Conservation (phyloP, 495 filamentous ascomycete genomes). For the Xylaria nigripes region DNA sequence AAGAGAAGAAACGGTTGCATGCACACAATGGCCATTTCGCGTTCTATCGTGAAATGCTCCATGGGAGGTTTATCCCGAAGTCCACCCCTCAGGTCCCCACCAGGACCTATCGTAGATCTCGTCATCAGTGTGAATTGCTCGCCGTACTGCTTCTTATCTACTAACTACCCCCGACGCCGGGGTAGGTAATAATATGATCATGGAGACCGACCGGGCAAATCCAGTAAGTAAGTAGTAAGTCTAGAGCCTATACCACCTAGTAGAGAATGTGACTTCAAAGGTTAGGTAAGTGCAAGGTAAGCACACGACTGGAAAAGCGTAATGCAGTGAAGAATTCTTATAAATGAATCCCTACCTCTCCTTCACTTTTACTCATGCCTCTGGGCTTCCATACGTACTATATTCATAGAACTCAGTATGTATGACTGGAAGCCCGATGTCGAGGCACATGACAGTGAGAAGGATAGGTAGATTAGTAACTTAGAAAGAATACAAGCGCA, state of each 20-base stretch:
- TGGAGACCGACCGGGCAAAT: no score
- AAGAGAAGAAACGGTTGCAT: slow-evolving; percentile 34
- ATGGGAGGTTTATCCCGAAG: slow-evolving; percentile 57
- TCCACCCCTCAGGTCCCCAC: slow-evolving; percentile 15
- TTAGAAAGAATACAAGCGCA: no score
- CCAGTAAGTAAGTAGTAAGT: no score
- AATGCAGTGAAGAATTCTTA: no score
- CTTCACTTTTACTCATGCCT: slow-evolving; percentile 51
- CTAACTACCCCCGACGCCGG: background rate
- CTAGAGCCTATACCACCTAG: no score
- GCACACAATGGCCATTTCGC: slow-evolving; percentile 54
- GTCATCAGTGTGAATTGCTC: background rate
- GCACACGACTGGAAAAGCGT: no score
- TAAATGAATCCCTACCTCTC: slow-evolving; percentile 29
- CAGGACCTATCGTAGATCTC: slow-evolving; percentile 3
- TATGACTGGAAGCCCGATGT: slow-evolving; percentile 62
- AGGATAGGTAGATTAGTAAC: no score
- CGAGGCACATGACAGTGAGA: slow-evolving; percentile 55
- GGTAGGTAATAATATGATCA: no score
- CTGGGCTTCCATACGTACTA: slow-evolving; percentile 57
- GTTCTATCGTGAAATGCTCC: slow-evolving; percentile 52
- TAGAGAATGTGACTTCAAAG: no score
- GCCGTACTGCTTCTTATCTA: background rate
- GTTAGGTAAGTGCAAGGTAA: no score
- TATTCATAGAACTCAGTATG: slow-evolving; percentile 33